A percentile compares a stretch with the other conserved stretches of the same genome.
phyloP scores from a whole-genome alignment of 495 filamentous ascomycete species.

The Tuber calosporum region DNA sequence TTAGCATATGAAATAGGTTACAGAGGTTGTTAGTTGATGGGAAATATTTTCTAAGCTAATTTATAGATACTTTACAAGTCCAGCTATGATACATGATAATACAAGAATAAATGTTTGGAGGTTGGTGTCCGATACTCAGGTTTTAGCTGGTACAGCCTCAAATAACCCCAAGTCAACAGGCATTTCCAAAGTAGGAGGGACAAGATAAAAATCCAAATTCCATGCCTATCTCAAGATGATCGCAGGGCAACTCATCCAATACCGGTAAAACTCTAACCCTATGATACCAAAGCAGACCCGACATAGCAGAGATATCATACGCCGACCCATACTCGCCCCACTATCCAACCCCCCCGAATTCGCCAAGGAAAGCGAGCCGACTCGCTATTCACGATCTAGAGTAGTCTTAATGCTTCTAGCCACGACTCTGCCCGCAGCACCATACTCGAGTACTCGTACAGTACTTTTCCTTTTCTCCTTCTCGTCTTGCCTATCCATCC shows the following conservation, averaged over 20 bases:
- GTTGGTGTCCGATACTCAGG: no score
- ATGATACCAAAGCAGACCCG: background rate
- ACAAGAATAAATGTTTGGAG: no score
- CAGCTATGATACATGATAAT: no score
- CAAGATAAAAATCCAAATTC: background rate
- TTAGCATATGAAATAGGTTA: no score
- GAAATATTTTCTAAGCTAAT: no score
- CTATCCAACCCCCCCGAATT: background rate
- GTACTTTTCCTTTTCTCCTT: slow-evolving; percentile 16
- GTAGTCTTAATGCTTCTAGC: slow-evolving; percentile 17
- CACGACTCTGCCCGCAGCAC: slow-evolving; percentile 9
- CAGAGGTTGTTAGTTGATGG: no score
- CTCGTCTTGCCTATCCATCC: slow-evolving; percentile 13
- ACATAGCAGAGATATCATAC: background rate
- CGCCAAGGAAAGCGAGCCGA: background rate
- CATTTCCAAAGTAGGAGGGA: background rate
- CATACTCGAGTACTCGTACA: no score
- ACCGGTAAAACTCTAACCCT: background rate
- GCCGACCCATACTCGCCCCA: background rate
- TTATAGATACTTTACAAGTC: no score
- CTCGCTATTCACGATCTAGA: background rate
- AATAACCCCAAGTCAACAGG: background rate
- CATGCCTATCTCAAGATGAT: background rate
- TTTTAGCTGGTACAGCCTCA: no score
- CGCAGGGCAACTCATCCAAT: background rate